Evolutionary conservation across 805 yeast genomes (phyloP).

Genomic region (Barnettozyma pratensis): DNA sequence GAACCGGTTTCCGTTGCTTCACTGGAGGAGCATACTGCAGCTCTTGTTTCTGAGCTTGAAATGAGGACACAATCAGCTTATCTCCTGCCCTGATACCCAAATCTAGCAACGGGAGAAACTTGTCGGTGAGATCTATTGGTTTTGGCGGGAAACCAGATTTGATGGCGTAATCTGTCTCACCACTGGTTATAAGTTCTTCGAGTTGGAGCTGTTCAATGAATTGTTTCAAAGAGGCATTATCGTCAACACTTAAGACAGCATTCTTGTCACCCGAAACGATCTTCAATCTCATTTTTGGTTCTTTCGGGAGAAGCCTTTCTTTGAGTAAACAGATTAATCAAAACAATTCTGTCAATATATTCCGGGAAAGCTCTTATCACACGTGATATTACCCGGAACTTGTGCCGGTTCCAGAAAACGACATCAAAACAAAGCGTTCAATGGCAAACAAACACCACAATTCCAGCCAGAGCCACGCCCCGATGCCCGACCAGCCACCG

Average conservation of each 20-base stretch:
- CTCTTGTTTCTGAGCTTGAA: not conserved
- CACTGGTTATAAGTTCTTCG: conserved; percentile 2
- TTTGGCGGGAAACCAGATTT: conserved; percentile 63
- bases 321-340: no score
- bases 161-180: conserved; percentile 24
- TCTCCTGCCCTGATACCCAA: conserved; percentile 56
- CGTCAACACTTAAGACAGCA: conserved; percentile 32
- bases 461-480: not conserved
- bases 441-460: not conserved
- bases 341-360: not conserved
- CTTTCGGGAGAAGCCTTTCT: no score
- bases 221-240: conserved; percentile 31
- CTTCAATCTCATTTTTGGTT: not conserved
- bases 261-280: conserved; percentile 8
- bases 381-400: not conserved
- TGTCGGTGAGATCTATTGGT: conserved; percentile 29
- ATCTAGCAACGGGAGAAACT: conserved; percentile 26
- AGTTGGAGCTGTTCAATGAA: conserved; percentile 23
- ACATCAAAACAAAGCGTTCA: not conserved
- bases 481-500: conserved; percentile 6
- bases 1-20: not conserved
- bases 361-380: conserved; percentile 3
- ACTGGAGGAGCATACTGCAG: conserved; percentile 3
- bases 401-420: not conserved
- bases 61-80: conserved; percentile 38